Percentiles rank a stretch among this genome's conserved stretches.
Conservation (phyloP, 140 eudicot genomes). For the Anethum foeniculum region DNA sequence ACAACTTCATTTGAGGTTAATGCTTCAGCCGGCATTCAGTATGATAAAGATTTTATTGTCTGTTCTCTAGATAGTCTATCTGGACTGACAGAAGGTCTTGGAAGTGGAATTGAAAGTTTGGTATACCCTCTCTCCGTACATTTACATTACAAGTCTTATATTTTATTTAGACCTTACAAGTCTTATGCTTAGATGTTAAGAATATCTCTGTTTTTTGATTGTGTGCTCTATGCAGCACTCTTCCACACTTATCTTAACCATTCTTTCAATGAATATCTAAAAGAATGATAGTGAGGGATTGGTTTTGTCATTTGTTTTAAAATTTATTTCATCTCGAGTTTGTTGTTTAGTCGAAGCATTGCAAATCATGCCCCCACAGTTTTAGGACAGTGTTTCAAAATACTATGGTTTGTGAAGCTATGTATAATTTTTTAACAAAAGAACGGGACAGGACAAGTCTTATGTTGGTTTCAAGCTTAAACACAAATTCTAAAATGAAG, state of each 20-base stretch:
- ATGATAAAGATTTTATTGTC: slow-evolving; percentile 82
- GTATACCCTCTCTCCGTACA: slow-evolving; percentile 24
- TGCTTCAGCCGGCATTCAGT: slow-evolving; percentile 70
- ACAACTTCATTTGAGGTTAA: slow-evolving; percentile 42
- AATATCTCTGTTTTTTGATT: neutral
- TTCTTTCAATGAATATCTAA: neutral
- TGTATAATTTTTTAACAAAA: neutral
- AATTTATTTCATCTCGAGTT: neutral
- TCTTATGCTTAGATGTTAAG: neutral
- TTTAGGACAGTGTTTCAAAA: neutral
- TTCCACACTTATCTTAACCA: neutral
- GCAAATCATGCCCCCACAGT: neutral
- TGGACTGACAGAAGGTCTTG: slow-evolving; percentile 92
- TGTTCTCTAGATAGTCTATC: slow-evolving; percentile 92
- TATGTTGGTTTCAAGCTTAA: neutral
- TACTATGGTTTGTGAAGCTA: neutral
- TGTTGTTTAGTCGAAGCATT: neutral
- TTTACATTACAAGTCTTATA: neutral
- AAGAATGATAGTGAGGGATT: neutral
- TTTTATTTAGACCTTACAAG: no score
- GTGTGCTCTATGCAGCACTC: neutral
- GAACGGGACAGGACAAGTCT: neutral
- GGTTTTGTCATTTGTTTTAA: neutral
- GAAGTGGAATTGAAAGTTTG: slow-evolving; percentile 88
- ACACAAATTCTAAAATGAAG: neutral